Evolutionary conservation across 2,329 filamentous ascomycete genomes (phyloP).

Genomic region (Diplodia corticola): DNA sequence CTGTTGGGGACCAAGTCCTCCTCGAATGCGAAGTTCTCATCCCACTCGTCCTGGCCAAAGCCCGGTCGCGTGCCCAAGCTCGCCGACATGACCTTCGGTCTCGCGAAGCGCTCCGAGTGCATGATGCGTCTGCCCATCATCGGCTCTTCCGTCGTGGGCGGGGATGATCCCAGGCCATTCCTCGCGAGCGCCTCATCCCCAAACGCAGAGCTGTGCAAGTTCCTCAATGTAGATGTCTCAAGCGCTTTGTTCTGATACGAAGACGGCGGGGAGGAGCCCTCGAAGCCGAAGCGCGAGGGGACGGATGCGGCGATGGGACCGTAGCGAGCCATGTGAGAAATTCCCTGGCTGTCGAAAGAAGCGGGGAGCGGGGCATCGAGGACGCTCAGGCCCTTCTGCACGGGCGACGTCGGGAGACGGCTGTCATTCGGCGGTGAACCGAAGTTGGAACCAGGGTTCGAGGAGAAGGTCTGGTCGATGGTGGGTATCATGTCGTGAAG

Average conservation of each 20-base stretch:
- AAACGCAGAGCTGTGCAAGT: constrained; percentile 66
- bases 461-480: constrained; percentile 60
- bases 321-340: constrained; percentile 86
- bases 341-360: constrained; percentile 94
- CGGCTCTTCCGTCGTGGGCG: constrained; percentile 65
- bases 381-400: constrained; percentile 75
- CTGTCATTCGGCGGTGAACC: constrained; percentile 77
- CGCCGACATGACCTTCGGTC: constrained; percentile 59
- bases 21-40: constrained; percentile 73
- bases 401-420: constrained; percentile 77
- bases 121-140: constrained; percentile 62
- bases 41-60: constrained; percentile 55
- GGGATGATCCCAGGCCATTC: constrained; percentile 51
- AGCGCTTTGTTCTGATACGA: constrained; percentile 56
- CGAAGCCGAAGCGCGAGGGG: constrained; percentile 85
- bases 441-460: constrained; percentile 64
- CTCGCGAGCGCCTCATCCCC: constrained; percentile 67
- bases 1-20: constrained; percentile 82
- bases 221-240: constrained; percentile 63
- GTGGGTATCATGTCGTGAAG: constrained; percentile 54
- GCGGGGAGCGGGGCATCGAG: constrained; percentile 89
- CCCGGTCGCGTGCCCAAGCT: constrained; percentile 55
- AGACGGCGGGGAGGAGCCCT: constrained; percentile 79
- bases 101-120: constrained; percentile 65
- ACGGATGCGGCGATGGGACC: constrained; percentile 91